Evolutionary conservation across 805 yeast genomes (phyloP), one percentile per base, ranked within the genome.

Genomic region (Candida piceae): DNA sequence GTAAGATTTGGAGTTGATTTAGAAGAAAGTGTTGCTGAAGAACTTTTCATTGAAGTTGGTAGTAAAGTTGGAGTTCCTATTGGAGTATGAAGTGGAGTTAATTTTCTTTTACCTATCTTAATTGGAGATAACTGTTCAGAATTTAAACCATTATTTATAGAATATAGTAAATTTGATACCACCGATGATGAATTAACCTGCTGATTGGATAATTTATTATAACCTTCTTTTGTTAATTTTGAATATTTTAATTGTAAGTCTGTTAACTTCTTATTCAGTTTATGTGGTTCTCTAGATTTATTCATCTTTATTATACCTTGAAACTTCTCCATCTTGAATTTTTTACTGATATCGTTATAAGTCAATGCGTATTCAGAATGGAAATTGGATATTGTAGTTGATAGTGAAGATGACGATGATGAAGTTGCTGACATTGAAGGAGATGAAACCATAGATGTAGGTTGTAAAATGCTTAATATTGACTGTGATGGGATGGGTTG

Each of bases 221-320:
- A 22, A 9, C 21, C 31, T 2, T 15, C 21, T 19, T 18, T 24
- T 12, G 7, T 15, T 13, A 21, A 3, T 23, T 27, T 28, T 4
- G 30, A 15, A 25, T 36, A 32, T 12, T 32, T 22, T 4, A 21
- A n/a, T 19, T 36, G 34, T 21, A 37, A 25, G 13, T 39, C 38
- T 1, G 29, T 20, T 22, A 53, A 19, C 28, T 44, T 44, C 7
- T 21, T 12, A 31, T 44, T 39, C 5, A 56, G 29, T 28, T 45
- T 43, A 5, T 46, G 43, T 3, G 59, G 58, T 24, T 57, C 58
- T 27, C 66, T 42, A 3, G 64, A 55, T 44, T 59, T 60, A 35
- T 40, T 50, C 58, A 61, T 49, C 28, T 53, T 49, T 20, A 61
- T 44, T 10, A 47, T 40, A 2, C 60, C 58, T 26, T 43, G 43